Evolutionary conservation across 352 stramenopile species (phyloP), one percentile per base, ranked within the genome.

Genomic region (Pythium insidiosum): DNA sequence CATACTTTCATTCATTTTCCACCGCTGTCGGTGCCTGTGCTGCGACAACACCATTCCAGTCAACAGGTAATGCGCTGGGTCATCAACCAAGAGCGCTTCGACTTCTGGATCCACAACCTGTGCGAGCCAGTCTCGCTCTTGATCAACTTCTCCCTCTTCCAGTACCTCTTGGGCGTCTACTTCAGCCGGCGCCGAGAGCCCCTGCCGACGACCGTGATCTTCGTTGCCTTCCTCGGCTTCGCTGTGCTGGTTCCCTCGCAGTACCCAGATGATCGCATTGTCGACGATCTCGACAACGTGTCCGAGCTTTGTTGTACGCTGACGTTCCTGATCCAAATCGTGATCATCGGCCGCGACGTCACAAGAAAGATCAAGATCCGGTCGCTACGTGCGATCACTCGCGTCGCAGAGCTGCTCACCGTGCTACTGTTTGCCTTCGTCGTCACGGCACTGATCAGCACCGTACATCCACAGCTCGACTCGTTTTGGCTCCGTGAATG

Each of bases 81-180:
- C n/a, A n/a, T n/a, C n/a, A n/a, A n/a, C n/a, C n/a, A n/a, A n/a
- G n/a, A n/a, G n/a, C n/a, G n/a, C n/a, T n/a, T n/a, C n/a, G n/a
- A n/a, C n/a, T n/a, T n/a, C n/a, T n/a, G n/a, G n/a, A n/a, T n/a
- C n/a, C n/a, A n/a, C n/a, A n/a, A n/a, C n/a, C n/a, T 34, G 10
- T 42, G 20, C 38, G 31, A 68, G 20, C 67, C 67, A 10, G 18
- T 75, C 6, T 45, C 56, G 31, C 50, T 79, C 26, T 19, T 79
- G 12, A 47, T 73, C 18, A 70, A 71, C 53, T 75, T 60, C 31
- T 51, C 63, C 6, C 39, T 74, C n/a, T 49, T 76, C 24, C 43
- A 64, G 34, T 76, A 76, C 38, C 56, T 76, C 11, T 1, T 52
- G 2, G 31, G 28, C 2, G 53, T 72, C 33, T 76, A 66, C 49